Evolutionary conservation across 2,329 filamentous ascomycete genomes (phyloP).

Genomic region (Diaporthe longicolla): DNA sequence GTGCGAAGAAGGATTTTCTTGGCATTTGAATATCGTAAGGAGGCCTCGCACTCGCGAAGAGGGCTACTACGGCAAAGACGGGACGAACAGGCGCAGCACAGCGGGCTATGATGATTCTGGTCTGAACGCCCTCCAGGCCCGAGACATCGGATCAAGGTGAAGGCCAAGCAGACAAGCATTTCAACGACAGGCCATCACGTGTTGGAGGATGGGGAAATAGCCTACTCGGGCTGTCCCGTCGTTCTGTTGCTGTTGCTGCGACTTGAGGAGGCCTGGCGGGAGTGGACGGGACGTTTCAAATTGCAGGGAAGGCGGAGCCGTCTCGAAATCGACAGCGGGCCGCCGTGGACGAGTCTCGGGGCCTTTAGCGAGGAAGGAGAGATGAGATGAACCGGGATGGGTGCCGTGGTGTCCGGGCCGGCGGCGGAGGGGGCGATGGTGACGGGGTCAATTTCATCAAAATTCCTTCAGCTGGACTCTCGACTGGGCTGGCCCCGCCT

Average conservation of each 20-base stretch:
- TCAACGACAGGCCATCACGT: neutral
- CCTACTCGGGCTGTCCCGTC: conserved; percentile 12
- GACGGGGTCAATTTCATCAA: neutral
- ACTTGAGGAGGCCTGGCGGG: conserved; percentile 4
- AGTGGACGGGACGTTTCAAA: conserved; percentile 30
- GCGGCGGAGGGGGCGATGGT: neutral
- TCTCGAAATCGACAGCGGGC: conserved; percentile 30
- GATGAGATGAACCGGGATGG: conserved; percentile 24
- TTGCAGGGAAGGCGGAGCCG: conserved; percentile 25
- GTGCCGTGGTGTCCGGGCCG: neutral
- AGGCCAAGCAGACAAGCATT: neutral
- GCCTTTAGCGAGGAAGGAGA: conserved; percentile 18
- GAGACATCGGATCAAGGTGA: conserved; percentile 6
- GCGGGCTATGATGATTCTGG: neutral
- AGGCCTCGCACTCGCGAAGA: neutral
- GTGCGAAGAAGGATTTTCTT: no score
- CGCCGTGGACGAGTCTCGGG: conserved; percentile 23
- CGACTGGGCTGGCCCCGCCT: neutral
- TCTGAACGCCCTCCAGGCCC: conserved; percentile 1
- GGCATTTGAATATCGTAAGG: neutral
- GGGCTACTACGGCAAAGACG: neutral
- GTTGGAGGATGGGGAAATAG: neutral
- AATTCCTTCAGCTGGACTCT: conserved; percentile 3
- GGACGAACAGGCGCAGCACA: conserved; percentile 9
- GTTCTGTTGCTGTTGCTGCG: neutral